Evolutionary conservation across 208 protist species (phyloP), one percentile per base, ranked within the genome.

Genomic region (Leishmania mexicana): DNA sequence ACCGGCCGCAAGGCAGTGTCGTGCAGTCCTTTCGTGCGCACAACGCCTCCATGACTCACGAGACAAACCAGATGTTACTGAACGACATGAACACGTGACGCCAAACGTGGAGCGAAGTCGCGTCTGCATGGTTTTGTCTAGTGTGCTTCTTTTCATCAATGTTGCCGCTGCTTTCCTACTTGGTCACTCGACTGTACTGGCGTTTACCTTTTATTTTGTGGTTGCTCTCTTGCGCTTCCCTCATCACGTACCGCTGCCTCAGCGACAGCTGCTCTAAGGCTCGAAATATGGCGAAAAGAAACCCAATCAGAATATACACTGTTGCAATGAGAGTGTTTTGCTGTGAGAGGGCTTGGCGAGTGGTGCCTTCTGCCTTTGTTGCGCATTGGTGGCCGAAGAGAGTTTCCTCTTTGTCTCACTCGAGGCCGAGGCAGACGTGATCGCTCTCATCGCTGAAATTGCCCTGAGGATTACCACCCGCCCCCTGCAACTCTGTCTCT

Each of bases 21-120:
- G 83, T 86, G n/a, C 83, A 86, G 54, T 83, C 83, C 3, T 86
- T 86, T 51, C 83, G 83, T 38, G 74, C 77, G 13, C 64, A 86
- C 67, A 86, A 77, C 60, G 74, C 78, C 17, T 80, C 74, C 40
- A 38, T 79, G 42, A 62, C 79, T 42, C 24, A 65, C 1, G 75
- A 83, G 65, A 45, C 78, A 57, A 49, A 58, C 11, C 62, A 79
- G 57, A 54, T 71, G 47, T 54, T 81, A 3, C n/a, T 78, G 28
- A 54, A 62, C 53, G 62, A 78, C 19, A 65, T 24, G 38, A 40
- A 10, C 75, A 35, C 24, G 40, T 65, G 57, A 78, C 17, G 51
- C 2, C 19, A 6, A 64, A 13, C 17, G 57, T 28, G 24, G 57
- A 19, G 6, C 28, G 49, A 49, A 28, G 53, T 31, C 51, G 15